A percentile compares a stretch with the other conserved stretches of the same genome.
These are phyloP conservation scores for Cordyceps cateniannulata DNA, from an alignment of 2,329 filamentous ascomycete species.

Conservation along the genomic window DNA sequence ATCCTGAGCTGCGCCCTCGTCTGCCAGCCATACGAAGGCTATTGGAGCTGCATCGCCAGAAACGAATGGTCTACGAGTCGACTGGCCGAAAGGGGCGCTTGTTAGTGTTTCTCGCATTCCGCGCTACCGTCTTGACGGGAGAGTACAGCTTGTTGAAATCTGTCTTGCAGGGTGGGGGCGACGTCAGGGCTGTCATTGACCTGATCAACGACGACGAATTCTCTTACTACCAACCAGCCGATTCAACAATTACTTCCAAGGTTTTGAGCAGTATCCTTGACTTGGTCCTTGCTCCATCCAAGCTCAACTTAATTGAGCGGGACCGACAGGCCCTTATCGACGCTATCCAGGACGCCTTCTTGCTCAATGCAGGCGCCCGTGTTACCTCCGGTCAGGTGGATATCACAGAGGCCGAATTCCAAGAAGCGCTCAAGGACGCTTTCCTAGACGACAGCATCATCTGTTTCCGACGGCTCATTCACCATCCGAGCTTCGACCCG, in stretches of 20 bases:
- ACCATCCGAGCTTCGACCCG: conserved; percentile 26
- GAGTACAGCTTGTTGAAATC: conserved; percentile 21
- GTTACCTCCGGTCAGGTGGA: not conserved
- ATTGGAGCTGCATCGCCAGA: conserved; percentile 13
- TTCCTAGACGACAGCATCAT: conserved; percentile 21
- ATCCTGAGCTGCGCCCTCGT: not conserved
- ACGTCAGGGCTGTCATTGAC: conserved; percentile 17
- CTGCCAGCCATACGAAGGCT: conserved; percentile 16
- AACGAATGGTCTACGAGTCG: not conserved
- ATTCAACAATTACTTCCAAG: not conserved
- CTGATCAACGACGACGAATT: conserved; percentile 7
- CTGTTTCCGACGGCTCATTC: conserved; percentile 22
- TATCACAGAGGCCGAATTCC: conserved; percentile 18
- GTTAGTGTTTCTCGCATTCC: conserved; percentile 21
- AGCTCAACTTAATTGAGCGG: not conserved
- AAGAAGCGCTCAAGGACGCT: conserved; percentile 18
- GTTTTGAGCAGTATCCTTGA: conserved; percentile 8
- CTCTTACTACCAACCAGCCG: not conserved
- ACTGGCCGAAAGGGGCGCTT: not conserved
- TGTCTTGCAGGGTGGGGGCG: conserved; percentile 15
- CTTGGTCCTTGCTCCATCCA: conserved; percentile 8
- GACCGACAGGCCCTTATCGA: conserved; percentile 1
- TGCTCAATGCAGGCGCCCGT: not conserved
- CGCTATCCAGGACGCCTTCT: not conserved
- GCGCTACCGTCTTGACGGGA: conserved; percentile 19